A percentile compares a stretch with the other conserved stretches of the same genome.
Conservation (phyloP, 352 stramenopile species). For the Phytophthora agathidicida region DNA sequence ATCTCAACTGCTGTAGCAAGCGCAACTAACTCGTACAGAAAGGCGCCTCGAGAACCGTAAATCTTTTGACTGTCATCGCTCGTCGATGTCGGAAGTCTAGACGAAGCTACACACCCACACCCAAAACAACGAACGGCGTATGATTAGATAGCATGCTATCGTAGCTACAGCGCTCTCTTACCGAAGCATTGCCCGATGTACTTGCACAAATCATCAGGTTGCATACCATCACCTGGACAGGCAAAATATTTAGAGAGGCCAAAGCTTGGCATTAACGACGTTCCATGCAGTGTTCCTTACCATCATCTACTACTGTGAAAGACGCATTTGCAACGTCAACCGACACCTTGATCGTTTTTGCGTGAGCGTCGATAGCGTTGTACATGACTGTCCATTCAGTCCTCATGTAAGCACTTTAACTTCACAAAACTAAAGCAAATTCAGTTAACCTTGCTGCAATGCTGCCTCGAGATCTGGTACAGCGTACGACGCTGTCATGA, state of each 20-base stretch:
- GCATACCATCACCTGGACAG: conserved; percentile 68
- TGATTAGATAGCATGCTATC: neutral
- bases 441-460: conserved; percentile 67
- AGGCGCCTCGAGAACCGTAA: conserved; percentile 61
- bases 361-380: conserved; percentile 74
- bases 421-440: neutral
- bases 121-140: neutral
- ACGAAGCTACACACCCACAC: conserved; percentile 41
- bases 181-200: conserved; percentile 55
- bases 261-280: neutral
- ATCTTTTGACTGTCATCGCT: neutral
- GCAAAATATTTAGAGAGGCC: neutral
- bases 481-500: conserved; percentile 64
- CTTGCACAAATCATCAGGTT: conserved; percentile 49
- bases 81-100: conserved; percentile 14
- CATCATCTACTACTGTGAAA: conserved; percentile 75
- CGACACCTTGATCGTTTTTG: conserved; percentile 48
- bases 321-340: conserved; percentile 52
- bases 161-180: conserved; percentile 3
- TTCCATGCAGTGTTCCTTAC: conserved; percentile 30
- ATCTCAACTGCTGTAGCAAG: conserved; percentile 61
- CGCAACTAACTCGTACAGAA: conserved; percentile 50
- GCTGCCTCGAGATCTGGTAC: conserved; percentile 63
- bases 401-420: neutral
- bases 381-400: conserved; percentile 53